Base-by-base conservation (phyloP, 129 eudicot genomes). In the Logfia minima region DNA sequence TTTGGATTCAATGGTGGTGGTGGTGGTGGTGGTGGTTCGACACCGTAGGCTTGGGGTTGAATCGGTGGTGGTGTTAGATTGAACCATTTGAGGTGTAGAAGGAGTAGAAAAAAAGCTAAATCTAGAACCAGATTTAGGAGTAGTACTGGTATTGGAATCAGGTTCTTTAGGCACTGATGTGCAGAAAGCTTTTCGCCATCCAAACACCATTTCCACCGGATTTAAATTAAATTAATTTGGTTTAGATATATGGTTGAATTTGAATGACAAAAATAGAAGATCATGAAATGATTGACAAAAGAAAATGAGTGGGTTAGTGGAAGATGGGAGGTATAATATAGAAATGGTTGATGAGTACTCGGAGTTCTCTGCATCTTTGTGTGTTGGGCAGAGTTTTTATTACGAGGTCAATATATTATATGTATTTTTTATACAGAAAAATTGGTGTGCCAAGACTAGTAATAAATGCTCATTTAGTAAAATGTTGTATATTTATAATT, bases 161-260 rank as follows among this genome's bases (percentile, higher is more conserved):
- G 62, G 71, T 79, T 94, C 90, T 71, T 77, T 83, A 3, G 93
- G 93, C 48, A 87, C 82, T 13, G 98, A 86, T 61, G 97, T 94
- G 45, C 98, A 94, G 74, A 94, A 94, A 24, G 97, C 97, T 86
- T 86, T 85, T 78, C 98, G 80, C 98, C 98, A 91, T 61, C 97
- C 91, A 70, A 88, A 84, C 83, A 86, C 96, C 97, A 91, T 94
- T 77, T 19, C 75, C 18, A 3, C 18, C 0, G 16, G 10, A 14
- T 8, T 59, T n/a, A 0, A 31, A 11, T 34, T 13, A 34, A 1
- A 10, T 17, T 31, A 6, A 65, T 4, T n/a, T 34, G 23, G 61
- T 8, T 41, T 53, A 13, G 51, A 23, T 17, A 37, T 37, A 59
- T 74, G 64, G 63, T 41, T 48, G 48, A 39, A 11, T 17, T 24